Percentiles rank a stretch among this genome's conserved stretches.
Conservation (phyloP, 2,329 filamentous ascomycete genomes). For the Hymenoscyphus infarciens region DNA sequence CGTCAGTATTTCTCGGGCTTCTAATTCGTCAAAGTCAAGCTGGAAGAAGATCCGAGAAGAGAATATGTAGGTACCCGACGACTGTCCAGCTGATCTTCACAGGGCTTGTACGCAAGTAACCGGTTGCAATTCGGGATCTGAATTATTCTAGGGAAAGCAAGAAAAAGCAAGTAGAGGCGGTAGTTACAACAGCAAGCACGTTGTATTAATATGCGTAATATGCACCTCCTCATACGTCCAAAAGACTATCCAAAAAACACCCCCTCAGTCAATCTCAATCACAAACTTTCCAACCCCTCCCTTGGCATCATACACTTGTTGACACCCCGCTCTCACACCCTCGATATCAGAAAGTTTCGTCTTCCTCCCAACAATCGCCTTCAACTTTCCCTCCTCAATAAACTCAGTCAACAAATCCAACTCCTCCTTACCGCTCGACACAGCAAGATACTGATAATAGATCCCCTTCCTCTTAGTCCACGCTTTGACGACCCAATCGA, state of each 20-base stretch:
- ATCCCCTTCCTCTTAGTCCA: conserved; percentile 15
- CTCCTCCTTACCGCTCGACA: conserved; percentile 36
- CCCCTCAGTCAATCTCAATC: conserved; percentile 31
- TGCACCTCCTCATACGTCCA: not conserved
- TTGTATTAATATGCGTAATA: not conserved
- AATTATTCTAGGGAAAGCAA: not conserved
- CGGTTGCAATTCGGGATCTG: not conserved
- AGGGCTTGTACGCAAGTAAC: not conserved
- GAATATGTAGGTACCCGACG: not conserved
- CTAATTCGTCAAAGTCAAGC: not conserved
- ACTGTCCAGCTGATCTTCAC: not conserved
- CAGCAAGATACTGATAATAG: conserved; percentile 33
- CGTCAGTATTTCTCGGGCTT: not conserved
- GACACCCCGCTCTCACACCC: conserved; percentile 38
- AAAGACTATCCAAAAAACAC: not conserved
- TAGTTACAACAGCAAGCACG: not conserved
- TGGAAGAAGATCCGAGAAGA: not conserved
- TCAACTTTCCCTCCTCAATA: conserved; percentile 35
- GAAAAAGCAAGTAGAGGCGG: not conserved
- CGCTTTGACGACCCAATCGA: conserved; percentile 31
- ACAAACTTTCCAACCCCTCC: conserved; percentile 43
- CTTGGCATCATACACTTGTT: conserved; percentile 37
- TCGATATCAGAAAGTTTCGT: conserved; percentile 37
- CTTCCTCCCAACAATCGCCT: conserved; percentile 36
- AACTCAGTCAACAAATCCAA: conserved; percentile 33